phyloP scores from a whole-genome alignment of 2,329 filamentous ascomycete genomes.

The Allantophomopsis cytisporea region DNA sequence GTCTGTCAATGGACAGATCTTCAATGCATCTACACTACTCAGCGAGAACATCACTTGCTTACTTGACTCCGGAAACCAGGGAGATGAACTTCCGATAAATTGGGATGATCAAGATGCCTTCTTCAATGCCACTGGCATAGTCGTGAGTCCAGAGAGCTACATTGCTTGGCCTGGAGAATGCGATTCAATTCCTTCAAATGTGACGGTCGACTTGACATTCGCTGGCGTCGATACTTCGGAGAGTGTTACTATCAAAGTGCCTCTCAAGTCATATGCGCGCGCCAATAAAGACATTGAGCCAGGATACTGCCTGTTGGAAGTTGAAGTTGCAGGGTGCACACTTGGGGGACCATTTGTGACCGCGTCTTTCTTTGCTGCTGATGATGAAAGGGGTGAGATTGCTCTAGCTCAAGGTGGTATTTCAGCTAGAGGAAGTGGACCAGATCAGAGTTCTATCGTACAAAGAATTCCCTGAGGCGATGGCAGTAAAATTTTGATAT shows the following conservation, averaged over 20 bases:
- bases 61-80: constrained; percentile 18
- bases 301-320: constrained; percentile 14
- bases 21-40: constrained; percentile 2
- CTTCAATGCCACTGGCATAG: constrained; percentile 8
- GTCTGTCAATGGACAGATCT: constrained; percentile 8
- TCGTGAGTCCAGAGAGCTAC: constrained; percentile 6
- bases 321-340: constrained; percentile 15
- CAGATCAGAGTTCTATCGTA: too few species aligned
- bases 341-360: constrained; percentile 19
- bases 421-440: too few species aligned
- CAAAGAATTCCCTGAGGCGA: too few species aligned
- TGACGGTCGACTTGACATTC: constrained; percentile 15
- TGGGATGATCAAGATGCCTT: constrained; percentile 5
- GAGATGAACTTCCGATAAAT: constrained; percentile 12
- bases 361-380: constrained; percentile 18
- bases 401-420: constrained; percentile 19
- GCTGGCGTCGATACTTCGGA: constrained; percentile 9
- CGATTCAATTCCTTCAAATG: constrained; percentile 14
- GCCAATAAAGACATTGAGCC: constrained; percentile 6
- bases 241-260: constrained; percentile 15
- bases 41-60: constrained; percentile 11
- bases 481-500: too few species aligned
- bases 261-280: constrained; percentile 19
- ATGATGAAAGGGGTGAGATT: constrained; percentile 17
- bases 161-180: constrained; percentile 16